Evolutionary conservation across 441 rosid species (phyloP).

Genomic region (Adansonia grandidieri): DNA sequence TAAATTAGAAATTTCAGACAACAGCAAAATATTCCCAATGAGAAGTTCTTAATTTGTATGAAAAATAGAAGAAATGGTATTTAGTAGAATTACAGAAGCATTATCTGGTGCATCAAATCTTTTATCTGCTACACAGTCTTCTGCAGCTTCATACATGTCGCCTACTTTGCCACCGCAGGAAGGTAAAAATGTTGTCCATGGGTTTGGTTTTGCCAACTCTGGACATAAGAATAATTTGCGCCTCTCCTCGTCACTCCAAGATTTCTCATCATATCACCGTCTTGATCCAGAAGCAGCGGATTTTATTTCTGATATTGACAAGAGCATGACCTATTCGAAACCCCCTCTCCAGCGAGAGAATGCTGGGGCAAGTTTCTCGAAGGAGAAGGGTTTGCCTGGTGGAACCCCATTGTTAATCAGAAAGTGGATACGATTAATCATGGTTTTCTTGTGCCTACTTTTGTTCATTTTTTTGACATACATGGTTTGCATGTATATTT

Average conservation of each 20-base stretch:
- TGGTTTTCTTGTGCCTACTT: conserved; percentile 59
- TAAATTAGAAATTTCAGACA: neutral
- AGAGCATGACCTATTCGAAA: conserved; percentile 30
- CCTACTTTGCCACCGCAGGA: conserved; percentile 50
- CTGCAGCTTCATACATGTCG: conserved; percentile 50
- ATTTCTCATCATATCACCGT: conserved; percentile 62
- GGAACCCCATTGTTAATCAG: conserved; percentile 54
- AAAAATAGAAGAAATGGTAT: conserved; percentile 51
- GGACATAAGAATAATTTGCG: conserved; percentile 62
- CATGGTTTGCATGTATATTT: conserved; percentile 53
- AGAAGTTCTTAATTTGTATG: conserved; percentile 5
- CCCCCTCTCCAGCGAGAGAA: conserved; percentile 63
- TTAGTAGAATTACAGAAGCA: conserved; percentile 56
- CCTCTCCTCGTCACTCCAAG: conserved; percentile 88
- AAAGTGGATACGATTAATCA: conserved; percentile 62
- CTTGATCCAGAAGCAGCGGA: conserved; percentile 62
- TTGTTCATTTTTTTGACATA: conserved; percentile 62
- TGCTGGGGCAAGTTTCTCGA: conserved; percentile 72
- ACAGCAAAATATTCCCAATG: neutral
- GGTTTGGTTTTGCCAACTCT: conserved; percentile 44
- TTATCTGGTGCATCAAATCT: conserved; percentile 48
- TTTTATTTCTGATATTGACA: conserved; percentile 43
- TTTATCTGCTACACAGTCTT: conserved; percentile 42
- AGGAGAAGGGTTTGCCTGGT: conserved; percentile 62
- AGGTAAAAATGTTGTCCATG: conserved; percentile 41